Evolutionary conservation across 495 filamentous ascomycete genomes (phyloP).

Genomic region (Neurospora sp.): DNA sequence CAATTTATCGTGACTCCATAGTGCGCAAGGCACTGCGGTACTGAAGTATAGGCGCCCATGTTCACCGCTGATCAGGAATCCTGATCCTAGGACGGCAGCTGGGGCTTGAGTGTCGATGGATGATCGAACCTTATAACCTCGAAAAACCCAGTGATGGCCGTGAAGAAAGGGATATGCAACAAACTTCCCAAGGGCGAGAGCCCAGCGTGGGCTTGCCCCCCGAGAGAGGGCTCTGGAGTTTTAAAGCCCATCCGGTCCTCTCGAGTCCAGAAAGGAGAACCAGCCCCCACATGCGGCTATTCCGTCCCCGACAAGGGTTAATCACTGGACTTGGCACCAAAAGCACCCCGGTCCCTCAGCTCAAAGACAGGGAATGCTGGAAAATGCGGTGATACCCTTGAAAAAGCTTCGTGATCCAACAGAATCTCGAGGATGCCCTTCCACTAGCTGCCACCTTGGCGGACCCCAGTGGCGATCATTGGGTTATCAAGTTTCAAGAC

Average conservation of each 20-base stretch:
- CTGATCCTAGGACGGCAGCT: not conserved
- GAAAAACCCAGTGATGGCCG: not conserved
- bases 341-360: not conserved
- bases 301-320: not conserved
- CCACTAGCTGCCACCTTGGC: not conserved
- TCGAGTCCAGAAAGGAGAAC: not conserved
- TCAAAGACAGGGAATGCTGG: not conserved
- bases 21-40: slow-evolving; percentile 9
- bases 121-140: not conserved
- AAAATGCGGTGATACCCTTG: not conserved
- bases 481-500: not conserved
- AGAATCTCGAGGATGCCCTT: not conserved
- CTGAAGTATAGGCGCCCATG: slow-evolving; percentile 23
- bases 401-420: not conserved
- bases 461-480: not conserved
- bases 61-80: not conserved
- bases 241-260: not conserved
- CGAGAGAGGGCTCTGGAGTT: not conserved
- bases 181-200: not conserved
- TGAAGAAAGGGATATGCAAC: not conserved
- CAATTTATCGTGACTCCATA: slow-evolving; percentile 17
- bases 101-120: not conserved
- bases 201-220: not conserved
- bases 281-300: not conserved
- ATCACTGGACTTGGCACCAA: not conserved